These are phyloP conservation scores for Poteriospumella lacustris DNA, from an alignment of 108 stramenopile species.

Conservation along the genomic window DNA sequence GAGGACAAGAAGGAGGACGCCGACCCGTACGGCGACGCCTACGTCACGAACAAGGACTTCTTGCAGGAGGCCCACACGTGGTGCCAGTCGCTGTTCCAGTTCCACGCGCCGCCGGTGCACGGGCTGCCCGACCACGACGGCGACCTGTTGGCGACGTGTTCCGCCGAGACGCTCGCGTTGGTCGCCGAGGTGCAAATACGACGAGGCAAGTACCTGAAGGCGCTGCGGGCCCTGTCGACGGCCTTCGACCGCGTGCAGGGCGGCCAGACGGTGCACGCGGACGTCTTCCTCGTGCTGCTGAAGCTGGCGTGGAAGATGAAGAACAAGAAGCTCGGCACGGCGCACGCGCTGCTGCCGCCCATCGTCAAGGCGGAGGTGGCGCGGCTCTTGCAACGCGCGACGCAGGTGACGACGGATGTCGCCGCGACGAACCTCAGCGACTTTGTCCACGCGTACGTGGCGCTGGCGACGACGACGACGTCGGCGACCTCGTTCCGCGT, in stretches of 20 bases:
- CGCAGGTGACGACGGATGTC: not conserved
- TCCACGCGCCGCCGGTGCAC: not conserved
- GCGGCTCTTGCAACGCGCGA: conserved; percentile 17
- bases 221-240: conserved; percentile 60
- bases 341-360: conserved; percentile 21
- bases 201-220: conserved; percentile 77
- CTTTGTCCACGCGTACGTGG: too few species aligned
- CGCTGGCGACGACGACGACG: not conserved
- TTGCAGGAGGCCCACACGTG: not conserved
- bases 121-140: conserved; percentile 42
- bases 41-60: not conserved
- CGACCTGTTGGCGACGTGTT: not conserved
- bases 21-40: conserved; percentile 37
- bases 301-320: not conserved
- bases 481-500: conserved; percentile 25
- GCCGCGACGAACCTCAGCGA: too few species aligned
- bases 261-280: not conserved
- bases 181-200: conserved; percentile 82
- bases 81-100: not conserved
- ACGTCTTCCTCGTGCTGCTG: not conserved
- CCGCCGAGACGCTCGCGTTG: conserved; percentile 65
- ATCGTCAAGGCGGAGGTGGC: conserved; percentile 38
- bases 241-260: conserved; percentile 7
- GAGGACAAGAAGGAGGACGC: conserved; percentile 59
- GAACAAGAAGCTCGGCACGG: not conserved